Conservation (phyloP, 2,329 filamentous ascomycete genomes). For the Ceratocystis albifundus region DNA sequence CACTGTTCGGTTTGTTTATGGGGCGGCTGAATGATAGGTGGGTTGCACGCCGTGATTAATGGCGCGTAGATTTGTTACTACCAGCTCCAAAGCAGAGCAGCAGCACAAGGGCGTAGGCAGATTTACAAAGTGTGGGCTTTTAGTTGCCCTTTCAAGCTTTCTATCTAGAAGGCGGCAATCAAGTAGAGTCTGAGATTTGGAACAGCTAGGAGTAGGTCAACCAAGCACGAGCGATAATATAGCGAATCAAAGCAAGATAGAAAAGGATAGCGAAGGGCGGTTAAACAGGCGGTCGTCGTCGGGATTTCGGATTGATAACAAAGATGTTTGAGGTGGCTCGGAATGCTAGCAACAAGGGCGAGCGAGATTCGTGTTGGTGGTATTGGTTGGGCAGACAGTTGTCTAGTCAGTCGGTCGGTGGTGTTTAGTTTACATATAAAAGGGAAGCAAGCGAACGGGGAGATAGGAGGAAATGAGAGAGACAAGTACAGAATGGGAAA, state of each 20-base stretch:
- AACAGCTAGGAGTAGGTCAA: background rate
- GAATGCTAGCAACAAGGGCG: background rate
- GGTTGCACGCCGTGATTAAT: background rate
- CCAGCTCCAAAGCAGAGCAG: background rate
- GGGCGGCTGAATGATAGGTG: background rate
- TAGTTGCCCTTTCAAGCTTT: background rate
- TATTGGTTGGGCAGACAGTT: background rate
- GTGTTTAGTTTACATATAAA: background rate
- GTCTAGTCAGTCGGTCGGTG: background rate
- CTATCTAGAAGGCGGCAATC: background rate
- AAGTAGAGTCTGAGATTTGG: background rate
- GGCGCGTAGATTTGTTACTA: background rate
- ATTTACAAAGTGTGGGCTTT: background rate
- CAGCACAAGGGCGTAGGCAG: conserved; percentile 1
- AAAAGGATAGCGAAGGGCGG: background rate
- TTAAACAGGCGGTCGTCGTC: background rate
- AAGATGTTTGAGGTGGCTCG: background rate
- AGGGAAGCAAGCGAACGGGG: background rate
- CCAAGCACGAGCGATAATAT: background rate
- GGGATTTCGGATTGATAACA: too few species aligned
- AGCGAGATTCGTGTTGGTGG: background rate
- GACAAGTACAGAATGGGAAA: background rate
- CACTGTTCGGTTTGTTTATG: background rate
- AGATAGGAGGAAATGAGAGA: background rate
- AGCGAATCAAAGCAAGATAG: background rate